Evolutionary conservation across 2,329 filamentous ascomycete species (phyloP).

Genomic region (Colletotrichum horii): DNA sequence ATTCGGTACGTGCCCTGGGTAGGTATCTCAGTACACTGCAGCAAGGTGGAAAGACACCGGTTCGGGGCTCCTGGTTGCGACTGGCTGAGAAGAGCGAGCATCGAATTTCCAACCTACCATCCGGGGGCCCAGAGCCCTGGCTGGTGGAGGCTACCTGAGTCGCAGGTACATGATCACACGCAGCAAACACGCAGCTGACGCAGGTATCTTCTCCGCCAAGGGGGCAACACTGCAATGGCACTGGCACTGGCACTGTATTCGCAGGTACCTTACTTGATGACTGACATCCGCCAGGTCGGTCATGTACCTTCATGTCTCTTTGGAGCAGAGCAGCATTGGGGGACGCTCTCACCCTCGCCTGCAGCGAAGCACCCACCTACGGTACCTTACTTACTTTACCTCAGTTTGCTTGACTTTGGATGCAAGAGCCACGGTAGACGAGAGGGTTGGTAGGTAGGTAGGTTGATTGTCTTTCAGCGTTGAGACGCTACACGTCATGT

Average conservation of each 20-base stretch:
- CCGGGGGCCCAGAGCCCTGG: conserved; percentile 1
- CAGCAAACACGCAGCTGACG: not conserved
- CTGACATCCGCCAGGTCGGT: not conserved
- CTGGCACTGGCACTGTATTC: not conserved
- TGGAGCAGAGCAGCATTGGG: not conserved
- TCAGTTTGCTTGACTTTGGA: not conserved
- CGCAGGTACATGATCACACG: conserved; percentile 17
- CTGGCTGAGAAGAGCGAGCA: conserved; percentile 9
- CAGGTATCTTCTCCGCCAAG: not conserved
- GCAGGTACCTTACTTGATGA: too few species aligned
- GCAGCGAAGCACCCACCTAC: not conserved
- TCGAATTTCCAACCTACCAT: conserved; percentile 18
- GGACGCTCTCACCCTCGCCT: not conserved
- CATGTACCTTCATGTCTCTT: not conserved
- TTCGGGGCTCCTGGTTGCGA: conserved; percentile 4
- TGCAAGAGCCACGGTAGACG: not conserved
- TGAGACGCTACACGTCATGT: not conserved
- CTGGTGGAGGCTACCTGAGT: conserved; percentile 11
- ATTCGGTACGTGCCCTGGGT: not conserved
- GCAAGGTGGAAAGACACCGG: not conserved
- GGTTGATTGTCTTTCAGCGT: not conserved
- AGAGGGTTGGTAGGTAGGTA: too few species aligned
- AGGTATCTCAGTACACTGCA: too few species aligned
- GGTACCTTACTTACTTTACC: not conserved
- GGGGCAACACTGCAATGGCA: not conserved